Evolutionary conservation across 768 basidiomycete genomes (phyloP).

Genomic region (Boletus rex-veris): DNA sequence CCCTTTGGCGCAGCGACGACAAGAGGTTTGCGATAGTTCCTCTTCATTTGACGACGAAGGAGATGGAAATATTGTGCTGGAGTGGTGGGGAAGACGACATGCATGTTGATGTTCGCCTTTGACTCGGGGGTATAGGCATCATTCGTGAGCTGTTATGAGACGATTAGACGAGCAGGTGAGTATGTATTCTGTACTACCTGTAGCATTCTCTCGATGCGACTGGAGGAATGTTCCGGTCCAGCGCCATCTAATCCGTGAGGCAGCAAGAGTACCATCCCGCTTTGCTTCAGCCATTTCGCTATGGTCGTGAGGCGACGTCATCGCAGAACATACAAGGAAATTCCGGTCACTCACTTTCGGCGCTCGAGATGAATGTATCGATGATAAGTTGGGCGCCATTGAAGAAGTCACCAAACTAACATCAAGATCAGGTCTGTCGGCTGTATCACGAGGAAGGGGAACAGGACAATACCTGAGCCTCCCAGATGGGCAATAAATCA

Average conservation of each 20-base stretch:
- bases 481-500: slow-evolving; percentile 82
- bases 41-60: slow-evolving; percentile 76
- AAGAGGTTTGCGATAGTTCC: slow-evolving; percentile 85
- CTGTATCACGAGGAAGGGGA: background rate
- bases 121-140: slow-evolving; percentile 46
- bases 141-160: slow-evolving; percentile 62
- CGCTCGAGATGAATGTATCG: slow-evolving; percentile 82
- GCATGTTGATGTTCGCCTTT: slow-evolving; percentile 69
- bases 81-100: slow-evolving; percentile 82
- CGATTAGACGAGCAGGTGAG: background rate
- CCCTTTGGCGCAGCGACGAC: slow-evolving; percentile 85
- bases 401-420: slow-evolving; percentile 89
- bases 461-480: slow-evolving; percentile 62
- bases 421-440: background rate
- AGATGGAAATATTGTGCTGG: slow-evolving; percentile 93
- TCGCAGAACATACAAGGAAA: no score
- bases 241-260: slow-evolving; percentile 92
- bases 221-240: slow-evolving; percentile 91
- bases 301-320: background rate
- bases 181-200: slow-evolving; percentile 48
- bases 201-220: slow-evolving; percentile 84
- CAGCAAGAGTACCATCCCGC: slow-evolving; percentile 78
- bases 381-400: slow-evolving; percentile 88
- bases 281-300: slow-evolving; percentile 95
- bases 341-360: slow-evolving; percentile 58